Base-by-base conservation (phyloP, 78 protist genomes). In the Andalucia godoyi region DNA sequence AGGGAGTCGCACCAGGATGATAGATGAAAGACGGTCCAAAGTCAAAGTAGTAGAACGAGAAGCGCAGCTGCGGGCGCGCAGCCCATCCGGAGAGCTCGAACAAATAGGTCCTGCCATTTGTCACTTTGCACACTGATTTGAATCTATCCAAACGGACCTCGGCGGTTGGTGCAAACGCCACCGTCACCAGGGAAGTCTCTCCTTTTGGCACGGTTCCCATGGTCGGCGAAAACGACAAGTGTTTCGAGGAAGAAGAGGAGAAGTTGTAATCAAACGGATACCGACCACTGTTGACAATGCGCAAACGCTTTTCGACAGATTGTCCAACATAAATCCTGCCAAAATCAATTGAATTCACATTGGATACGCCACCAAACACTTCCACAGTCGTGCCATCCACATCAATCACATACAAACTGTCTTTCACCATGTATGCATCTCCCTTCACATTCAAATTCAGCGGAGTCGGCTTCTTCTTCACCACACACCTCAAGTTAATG, bases 361-460 rank as follows among this genome's bases (percentile, higher is more conserved):
- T 65, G 7, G 34, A 9, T 13, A 10, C 23, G 51, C 42, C 51
- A 4, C 74, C 4, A 6, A 50, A n/a, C 18, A 54, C 29, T 50
- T 4, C 39, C 51, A 32, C 51, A 23, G 39, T 18, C 49, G 32
- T 8, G 1, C 39, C 79, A 27, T 55, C 79, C 32, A 12, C 1
- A 38, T 3, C 6, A 33, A 3, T 41, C 29, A 66, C 27, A 6
- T 0, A 5, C 25, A 76, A 12, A 33, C 13, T 15, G 29, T 63
- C 79, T 59, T 74, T 80, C 39, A 71, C 58, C 18, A 51, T 37
- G 78, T 64, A 80, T 5, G 87, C 93, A 23, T 80, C 83, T 23
- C 87, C 87, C 82, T 83, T 83, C 62, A 80, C 66, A 71, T 83
- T 80, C 67, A 77, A 25, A 25, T 70, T 61, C 38, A 87, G 32